Conservation (phyloP, 225 moss, liverwort and hornwort species). For the Polytrichum formosum region DNA sequence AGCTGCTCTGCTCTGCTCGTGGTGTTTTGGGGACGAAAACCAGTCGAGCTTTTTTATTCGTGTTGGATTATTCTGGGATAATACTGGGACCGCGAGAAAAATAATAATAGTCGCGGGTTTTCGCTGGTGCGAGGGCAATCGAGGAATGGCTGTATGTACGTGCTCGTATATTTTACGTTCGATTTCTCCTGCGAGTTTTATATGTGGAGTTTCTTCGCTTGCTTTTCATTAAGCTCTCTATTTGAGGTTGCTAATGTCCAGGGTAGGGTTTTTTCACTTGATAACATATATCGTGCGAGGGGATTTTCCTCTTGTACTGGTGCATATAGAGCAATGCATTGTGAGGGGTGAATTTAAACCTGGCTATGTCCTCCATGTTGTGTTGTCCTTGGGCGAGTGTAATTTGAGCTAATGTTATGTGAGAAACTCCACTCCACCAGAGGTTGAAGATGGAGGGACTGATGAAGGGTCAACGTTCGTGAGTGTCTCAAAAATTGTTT, state of each 20-base stretch:
- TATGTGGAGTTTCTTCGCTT: not conserved
- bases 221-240: not conserved
- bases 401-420: not conserved
- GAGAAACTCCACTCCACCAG: not conserved
- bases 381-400: not conserved
- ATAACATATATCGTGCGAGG: not conserved
- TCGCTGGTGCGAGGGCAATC: constrained; percentile 7
- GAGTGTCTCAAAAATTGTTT: too few species aligned
- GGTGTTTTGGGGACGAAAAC: not conserved
- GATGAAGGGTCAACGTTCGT: not conserved
- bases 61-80: not conserved
- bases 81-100: not conserved
- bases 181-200: too few species aligned
- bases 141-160: too few species aligned
- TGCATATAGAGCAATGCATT: not conserved
- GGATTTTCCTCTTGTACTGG: not conserved
- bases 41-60: constrained; percentile 9
- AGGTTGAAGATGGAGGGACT: not conserved
- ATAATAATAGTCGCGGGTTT: not conserved
- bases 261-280: constrained; percentile 12
- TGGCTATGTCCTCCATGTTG: not conserved
- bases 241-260: constrained; percentile 10
- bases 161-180: too few species aligned
- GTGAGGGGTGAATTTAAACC: not conserved
- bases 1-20: not conserved